Conservation (phyloP, 345 rosid species). For the Trapa incisa region DNA sequence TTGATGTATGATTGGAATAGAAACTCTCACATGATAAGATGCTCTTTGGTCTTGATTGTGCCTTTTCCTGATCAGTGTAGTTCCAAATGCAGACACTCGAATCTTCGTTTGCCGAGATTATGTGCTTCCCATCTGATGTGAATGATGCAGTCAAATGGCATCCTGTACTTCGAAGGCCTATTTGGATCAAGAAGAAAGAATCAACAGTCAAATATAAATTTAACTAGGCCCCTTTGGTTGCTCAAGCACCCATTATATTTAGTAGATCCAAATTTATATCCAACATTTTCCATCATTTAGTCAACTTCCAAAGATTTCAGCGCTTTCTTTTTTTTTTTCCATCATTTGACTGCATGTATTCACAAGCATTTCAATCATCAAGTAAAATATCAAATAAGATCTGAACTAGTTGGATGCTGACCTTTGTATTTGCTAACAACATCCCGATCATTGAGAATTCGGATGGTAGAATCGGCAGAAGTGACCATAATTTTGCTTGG, state of each 20-base stretch:
- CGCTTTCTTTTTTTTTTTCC: too few relatives aligned
- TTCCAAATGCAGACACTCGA: conserved; percentile 64
- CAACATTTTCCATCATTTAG: background rate
- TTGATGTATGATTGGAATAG: conserved; percentile 38
- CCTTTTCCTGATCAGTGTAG: conserved; percentile 26
- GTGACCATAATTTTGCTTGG: conserved; percentile 54
- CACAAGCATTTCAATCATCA: too few relatives aligned
- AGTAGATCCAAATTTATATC: background rate
- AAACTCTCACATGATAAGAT: conserved; percentile 49
- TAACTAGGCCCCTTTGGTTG: background rate
- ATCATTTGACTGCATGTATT: too few relatives aligned
- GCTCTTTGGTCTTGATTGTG: conserved; percentile 26
- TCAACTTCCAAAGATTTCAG: too few relatives aligned
- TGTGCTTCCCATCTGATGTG: conserved; percentile 63
- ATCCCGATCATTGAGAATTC: conserved; percentile 32
- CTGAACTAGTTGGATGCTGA: conserved; percentile 10
- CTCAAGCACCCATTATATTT: background rate
- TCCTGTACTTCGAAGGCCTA: conserved; percentile 32
- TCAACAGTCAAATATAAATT: background rate
- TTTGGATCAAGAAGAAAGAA: background rate
- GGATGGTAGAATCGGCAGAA: conserved; percentile 56
- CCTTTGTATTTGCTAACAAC: conserved; percentile 56
- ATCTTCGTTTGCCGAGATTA: conserved; percentile 54
- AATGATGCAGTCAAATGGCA: conserved; percentile 50
- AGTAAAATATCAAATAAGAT: too few relatives aligned